A percentile compares a stretch with the other conserved stretches of the same genome.
phyloP scores from a whole-genome alignment of 2,329 filamentous ascomycete genomes.

The Alternaria ventricosa region DNA sequence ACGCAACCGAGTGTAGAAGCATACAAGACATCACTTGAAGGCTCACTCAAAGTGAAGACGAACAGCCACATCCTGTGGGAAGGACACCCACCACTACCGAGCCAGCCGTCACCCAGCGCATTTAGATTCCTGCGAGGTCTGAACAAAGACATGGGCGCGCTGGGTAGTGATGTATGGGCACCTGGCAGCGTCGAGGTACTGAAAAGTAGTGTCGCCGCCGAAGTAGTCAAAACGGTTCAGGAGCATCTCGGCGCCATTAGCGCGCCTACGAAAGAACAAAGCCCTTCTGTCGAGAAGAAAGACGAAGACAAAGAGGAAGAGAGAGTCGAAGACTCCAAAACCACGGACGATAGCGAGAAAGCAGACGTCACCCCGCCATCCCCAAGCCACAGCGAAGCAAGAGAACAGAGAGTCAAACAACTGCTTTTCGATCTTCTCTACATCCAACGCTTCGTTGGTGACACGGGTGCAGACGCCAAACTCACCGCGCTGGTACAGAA shows the following conservation, averaged over 20 bases:
- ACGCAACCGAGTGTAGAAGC: conserved; percentile 55
- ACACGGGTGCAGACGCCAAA: conserved; percentile 1
- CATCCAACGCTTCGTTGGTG: conserved; percentile 43
- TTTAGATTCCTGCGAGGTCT: conserved; percentile 76
- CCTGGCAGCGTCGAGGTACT: conserved; percentile 67
- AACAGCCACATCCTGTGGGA: conserved; percentile 79
- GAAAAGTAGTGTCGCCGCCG: conserved; percentile 63
- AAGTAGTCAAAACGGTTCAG: conserved; percentile 52
- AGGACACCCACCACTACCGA: conserved; percentile 74
- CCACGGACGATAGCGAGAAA: conserved; percentile 5
- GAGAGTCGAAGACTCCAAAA: not conserved
- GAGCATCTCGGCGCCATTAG: conserved; percentile 46
- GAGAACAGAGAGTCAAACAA: conserved; percentile 45
- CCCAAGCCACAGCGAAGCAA: conserved; percentile 19
- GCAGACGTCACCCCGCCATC: conserved; percentile 15
- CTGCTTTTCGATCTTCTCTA: conserved; percentile 54
- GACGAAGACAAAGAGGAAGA: not conserved
- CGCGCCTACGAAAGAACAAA: conserved; percentile 4
- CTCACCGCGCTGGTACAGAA: conserved; percentile 31
- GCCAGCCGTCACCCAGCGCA: conserved; percentile 75
- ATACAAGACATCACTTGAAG: conserved; percentile 53
- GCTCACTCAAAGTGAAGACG: conserved; percentile 57
- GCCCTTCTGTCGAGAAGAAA: conserved; percentile 8
- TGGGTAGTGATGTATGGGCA: conserved; percentile 84
- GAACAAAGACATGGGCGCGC: conserved; percentile 69